Percentiles rank a stretch among this genome's conserved stretches.
These are phyloP conservation scores for Solanum peruvianum DNA, from an alignment of 257 asterid species.

Conservation along the genomic window DNA sequence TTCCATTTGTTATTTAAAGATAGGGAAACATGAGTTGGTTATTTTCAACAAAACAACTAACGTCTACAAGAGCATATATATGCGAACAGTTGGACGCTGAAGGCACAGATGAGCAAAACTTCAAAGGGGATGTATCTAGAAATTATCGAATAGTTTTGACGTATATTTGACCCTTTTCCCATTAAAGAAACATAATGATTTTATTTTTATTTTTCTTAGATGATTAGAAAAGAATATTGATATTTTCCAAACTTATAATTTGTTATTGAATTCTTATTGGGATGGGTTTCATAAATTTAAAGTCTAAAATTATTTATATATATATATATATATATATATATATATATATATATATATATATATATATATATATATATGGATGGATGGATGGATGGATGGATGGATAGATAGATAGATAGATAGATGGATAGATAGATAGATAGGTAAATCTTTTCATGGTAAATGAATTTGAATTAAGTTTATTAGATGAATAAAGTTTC, in stretches of 20 bases:
- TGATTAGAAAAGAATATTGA: neutral
- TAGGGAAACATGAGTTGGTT: neutral
- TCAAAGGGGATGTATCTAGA: too few relatives aligned
- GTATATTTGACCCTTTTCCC: neutral
- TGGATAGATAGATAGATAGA: too few relatives aligned
- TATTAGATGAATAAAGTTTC: too few relatives aligned
- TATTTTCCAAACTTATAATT: neutral
- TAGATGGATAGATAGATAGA: too few relatives aligned
- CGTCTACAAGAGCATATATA: neutral
- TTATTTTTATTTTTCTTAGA: neutral
- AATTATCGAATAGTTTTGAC: neutral
- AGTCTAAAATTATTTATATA: too few relatives aligned
- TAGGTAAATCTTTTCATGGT: too few relatives aligned
- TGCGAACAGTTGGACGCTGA: neutral
- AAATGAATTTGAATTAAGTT: too few relatives aligned
- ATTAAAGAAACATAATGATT: neutral
- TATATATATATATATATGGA: too few relatives aligned
- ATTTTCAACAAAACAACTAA: neutral
- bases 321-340: too few relatives aligned
- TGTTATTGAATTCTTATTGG: neutral
- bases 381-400: rapidly evolving
- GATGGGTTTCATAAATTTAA: too few relatives aligned
- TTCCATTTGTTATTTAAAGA: too few relatives aligned
- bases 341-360: too few relatives aligned
- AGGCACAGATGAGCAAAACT: neutral